A percentile compares a stretch with the other conserved stretches of the same genome.
phyloP scores from a whole-genome alignment of 441 rosid species.

The Brassica hybrid region DNA sequence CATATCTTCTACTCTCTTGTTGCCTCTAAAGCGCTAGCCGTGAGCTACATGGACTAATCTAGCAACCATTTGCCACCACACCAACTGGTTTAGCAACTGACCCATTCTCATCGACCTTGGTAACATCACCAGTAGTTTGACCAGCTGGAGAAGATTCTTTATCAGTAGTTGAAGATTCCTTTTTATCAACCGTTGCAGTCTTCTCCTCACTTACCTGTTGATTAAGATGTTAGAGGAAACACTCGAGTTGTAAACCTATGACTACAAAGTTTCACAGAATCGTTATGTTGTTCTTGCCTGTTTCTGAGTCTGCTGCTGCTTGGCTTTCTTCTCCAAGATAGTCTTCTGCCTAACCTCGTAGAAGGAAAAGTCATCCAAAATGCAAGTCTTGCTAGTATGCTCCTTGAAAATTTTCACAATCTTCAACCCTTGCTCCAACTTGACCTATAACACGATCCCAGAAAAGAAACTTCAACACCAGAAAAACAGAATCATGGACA shows the following conservation, averaged over 20 bases:
- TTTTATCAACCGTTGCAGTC: not conserved
- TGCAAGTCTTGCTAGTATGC: constrained; percentile 2
- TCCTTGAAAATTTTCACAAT: not conserved
- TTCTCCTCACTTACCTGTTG: not conserved
- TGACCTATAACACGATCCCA: not conserved
- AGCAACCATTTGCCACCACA: constrained; percentile 62
- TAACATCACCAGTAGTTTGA: not conserved
- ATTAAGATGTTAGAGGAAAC: not conserved
- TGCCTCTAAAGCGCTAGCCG: constrained; percentile 32
- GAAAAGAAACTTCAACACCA: not conserved
- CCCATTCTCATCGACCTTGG: not conserved
- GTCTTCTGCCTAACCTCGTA: not conserved
- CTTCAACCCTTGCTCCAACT: constrained; percentile 6
- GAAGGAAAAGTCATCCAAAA: constrained; percentile 2
- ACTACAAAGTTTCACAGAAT: not conserved
- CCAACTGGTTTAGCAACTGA: constrained; percentile 49
- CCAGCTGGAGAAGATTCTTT: not conserved
- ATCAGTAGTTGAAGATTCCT: not conserved
- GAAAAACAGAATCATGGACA: not conserved
- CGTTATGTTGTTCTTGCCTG: not conserved
- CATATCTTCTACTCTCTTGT: constrained; percentile 34
- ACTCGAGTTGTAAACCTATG: not conserved
- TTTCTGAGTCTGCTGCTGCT: not conserved
- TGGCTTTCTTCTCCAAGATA: not conserved
- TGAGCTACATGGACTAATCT: constrained; percentile 38